Percentiles rank a stretch among this genome's conserved stretches.
Conservation (phyloP, 1,284 basidiomycete genomes). For the Sporisorium exsertum region DNA sequence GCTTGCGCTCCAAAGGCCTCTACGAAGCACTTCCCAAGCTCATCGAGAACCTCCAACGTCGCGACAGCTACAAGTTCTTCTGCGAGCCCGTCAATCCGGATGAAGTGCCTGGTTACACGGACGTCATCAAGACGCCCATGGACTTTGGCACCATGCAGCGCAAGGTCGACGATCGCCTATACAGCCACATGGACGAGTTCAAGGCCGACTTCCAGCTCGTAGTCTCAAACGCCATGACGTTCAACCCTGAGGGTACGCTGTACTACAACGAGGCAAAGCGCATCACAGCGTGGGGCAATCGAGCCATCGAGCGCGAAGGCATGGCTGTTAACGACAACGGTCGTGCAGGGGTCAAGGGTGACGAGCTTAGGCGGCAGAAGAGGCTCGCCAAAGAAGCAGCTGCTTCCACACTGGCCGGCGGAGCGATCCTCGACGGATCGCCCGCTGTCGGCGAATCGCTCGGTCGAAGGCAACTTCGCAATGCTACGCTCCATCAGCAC, state of each 20-base stretch:
- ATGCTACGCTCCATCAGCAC: slow-evolving; percentile 12
- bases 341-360: slow-evolving; percentile 40
- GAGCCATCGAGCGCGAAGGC: slow-evolving; percentile 60
- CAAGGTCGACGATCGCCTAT: slow-evolving; percentile 44
- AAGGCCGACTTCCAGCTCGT: slow-evolving; percentile 63
- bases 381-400: slow-evolving; percentile 28
- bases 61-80: slow-evolving; percentile 88
- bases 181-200: slow-evolving; percentile 58
- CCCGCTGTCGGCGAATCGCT: slow-evolving; percentile 2
- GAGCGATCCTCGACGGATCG: neutral
- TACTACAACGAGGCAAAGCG: slow-evolving; percentile 64
- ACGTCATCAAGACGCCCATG: slow-evolving; percentile 81
- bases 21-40: slow-evolving; percentile 54
- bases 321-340: slow-evolving; percentile 58
- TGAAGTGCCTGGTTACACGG: slow-evolving; percentile 78
- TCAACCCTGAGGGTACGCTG: slow-evolving; percentile 64
- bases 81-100: slow-evolving; percentile 77
- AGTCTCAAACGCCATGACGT: slow-evolving; percentile 60
- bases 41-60: slow-evolving; percentile 71
- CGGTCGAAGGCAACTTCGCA: slow-evolving; percentile 30
- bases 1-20: slow-evolving; percentile 45
- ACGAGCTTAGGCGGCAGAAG: slow-evolving; percentile 36
- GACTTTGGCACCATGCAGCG: slow-evolving; percentile 82
- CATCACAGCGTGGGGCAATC: slow-evolving; percentile 57
- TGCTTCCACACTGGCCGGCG: slow-evolving; percentile 4